Evolutionary conservation across 2,329 filamentous ascomycete species (phyloP), one percentile per base, ranked within the genome.

Genomic region (Pestalotiopsis fici): DNA sequence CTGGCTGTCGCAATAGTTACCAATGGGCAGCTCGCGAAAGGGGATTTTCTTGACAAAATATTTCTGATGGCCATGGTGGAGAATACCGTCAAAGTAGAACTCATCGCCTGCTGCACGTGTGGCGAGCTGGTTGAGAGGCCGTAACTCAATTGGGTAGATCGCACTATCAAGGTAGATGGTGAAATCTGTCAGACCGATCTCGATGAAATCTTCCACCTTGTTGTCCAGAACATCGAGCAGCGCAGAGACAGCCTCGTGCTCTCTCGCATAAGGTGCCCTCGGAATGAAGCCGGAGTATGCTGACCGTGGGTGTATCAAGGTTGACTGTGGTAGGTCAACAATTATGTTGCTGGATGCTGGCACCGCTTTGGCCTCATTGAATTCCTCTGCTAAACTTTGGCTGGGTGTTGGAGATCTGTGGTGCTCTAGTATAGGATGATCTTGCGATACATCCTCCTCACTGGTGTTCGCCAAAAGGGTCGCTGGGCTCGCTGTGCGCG

Each of bases 21-120:
- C 91, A 12, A 96, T 85, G 0, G 91, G 89, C 1, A 92, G 78
- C 1, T 85, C 80, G 0, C 78, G 73, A 59, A 95, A 91, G 0
- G 83, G 79, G 0, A 93, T 80, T 0, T 75, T 78, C 59, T 86
- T 78, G 0, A 95, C 82, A 66, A 86, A 92, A 54, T 80, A 80
- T 3, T 65, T 75, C 23, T 37, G 66, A 1, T 77, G 71, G 0
- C 84, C 85, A 3, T 81, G 66, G 9, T 81, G 84, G 0, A 94
- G 75, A 0, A 86, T 74, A 0, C 91, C 91, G 70, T 93, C 88
- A 47, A 93, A 88, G 59, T 81, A 87, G 65, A 88, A 4, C 69
- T 72, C 18, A 74, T 75, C 50, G 77, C 78, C 0, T 75, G 79
- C 15, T 25, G 71, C 75, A 18, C 76, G 77, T 1, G 79, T 82